Percentiles rank a stretch among this genome's conserved stretches.
Conservation (phyloP, 1,139 yeast species). For the Geotrichum siamense region DNA sequence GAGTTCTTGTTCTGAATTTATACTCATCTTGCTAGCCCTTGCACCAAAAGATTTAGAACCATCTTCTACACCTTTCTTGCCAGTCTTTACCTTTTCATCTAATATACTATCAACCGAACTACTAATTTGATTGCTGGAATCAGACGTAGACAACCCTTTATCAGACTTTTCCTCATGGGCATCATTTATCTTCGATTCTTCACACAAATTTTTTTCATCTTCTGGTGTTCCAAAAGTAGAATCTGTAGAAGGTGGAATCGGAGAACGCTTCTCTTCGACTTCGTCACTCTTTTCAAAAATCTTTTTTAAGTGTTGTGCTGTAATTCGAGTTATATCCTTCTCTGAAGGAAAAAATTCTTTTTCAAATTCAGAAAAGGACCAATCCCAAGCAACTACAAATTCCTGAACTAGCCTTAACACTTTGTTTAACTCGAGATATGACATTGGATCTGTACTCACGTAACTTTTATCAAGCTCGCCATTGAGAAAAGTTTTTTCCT, state of each 20-base stretch:
- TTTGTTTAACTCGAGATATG: conserved; percentile 62
- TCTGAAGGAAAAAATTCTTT: conserved; percentile 78
- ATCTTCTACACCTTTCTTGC: no score
- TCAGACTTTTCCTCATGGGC: not conserved
- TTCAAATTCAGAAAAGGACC: conserved; percentile 78
- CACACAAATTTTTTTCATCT: not conserved
- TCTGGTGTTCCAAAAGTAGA: conserved; percentile 1
- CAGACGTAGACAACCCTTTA: not conserved
- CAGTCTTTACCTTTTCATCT: no score
- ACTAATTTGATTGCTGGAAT: not conserved
- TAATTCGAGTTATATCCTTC: conserved; percentile 83
- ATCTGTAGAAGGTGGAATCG: not conserved
- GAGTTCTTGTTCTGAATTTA: no score
- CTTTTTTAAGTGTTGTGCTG: conserved; percentile 79
- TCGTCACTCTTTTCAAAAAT: conserved; percentile 48
- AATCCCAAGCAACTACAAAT: conserved; percentile 81
- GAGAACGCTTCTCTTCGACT: conserved; percentile 29
- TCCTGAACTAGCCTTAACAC: conserved; percentile 70
- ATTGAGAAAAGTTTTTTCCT: conserved; percentile 46
- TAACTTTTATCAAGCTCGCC: conserved; percentile 49
- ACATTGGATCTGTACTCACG: conserved; percentile 51
- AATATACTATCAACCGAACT: not conserved
- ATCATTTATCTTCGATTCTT: not conserved
- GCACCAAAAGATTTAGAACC: no score
- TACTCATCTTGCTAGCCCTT: no score